Percentiles rank a stretch among this genome's conserved stretches.
Evolutionary conservation across 257 asterid genomes (phyloP).

Genomic region (Fraxinus pennsylvanica): DNA sequence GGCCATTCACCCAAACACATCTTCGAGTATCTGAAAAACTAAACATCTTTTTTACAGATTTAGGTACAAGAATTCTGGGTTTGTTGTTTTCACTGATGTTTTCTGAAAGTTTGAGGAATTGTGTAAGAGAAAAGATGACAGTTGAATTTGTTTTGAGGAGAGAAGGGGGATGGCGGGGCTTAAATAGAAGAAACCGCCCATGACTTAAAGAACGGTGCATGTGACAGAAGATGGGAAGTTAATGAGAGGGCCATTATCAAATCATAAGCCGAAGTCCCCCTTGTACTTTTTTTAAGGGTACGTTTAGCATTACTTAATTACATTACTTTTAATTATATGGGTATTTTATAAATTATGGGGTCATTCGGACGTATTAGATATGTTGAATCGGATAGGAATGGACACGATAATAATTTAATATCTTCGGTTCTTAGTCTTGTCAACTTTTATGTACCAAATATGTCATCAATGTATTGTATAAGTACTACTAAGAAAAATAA

Average conservation of each 20-base stretch:
- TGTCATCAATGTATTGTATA: too few species aligned
- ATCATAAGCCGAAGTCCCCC: constrained; percentile 47
- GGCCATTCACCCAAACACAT: constrained; percentile 88
- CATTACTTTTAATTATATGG: background rate
- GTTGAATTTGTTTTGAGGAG: constrained; percentile 34
- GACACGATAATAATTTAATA: too few species aligned
- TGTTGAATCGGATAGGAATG: too few species aligned
- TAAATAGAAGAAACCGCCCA: constrained; percentile 52
- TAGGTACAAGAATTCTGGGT: background rate
- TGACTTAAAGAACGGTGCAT: constrained; percentile 37
- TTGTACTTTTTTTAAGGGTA: constrained; percentile 28
- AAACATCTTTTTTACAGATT: constrained; percentile 42
- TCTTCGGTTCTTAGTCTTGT: too few species aligned
- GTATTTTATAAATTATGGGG: too few species aligned
- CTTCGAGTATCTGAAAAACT: constrained; percentile 47
- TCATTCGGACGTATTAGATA: too few species aligned
- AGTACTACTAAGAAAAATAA: background rate
- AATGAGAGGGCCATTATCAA: constrained; percentile 46
- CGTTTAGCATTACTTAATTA: constrained; percentile 27
- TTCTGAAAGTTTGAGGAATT: background rate
- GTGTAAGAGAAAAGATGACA: constrained; percentile 11
- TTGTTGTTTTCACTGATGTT: background rate
- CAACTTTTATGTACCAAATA: too few species aligned
- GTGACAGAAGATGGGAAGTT: constrained; percentile 47
- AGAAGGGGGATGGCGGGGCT: constrained; percentile 30